Base-by-base conservation (phyloP, 2,329 filamentous ascomycete species). In the Fusarium pilosicola region DNA sequence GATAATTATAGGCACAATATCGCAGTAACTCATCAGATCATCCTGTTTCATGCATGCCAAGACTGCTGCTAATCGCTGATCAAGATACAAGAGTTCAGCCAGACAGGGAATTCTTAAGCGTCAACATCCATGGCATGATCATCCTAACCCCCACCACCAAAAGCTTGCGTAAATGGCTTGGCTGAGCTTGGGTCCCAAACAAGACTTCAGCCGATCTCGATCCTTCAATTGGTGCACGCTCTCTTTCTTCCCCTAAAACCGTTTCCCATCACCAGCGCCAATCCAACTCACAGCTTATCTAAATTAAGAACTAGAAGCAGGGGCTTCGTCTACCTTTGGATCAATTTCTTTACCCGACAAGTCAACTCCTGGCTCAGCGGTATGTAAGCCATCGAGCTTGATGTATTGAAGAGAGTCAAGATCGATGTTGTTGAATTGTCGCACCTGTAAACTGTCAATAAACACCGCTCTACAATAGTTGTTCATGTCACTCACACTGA, bases 371-470 rank as follows among this genome's bases (percentile, higher is more conserved):
- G 85, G 85, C 20, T 68, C 36, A 13, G 85, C 64, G 8, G 55
- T 72, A 14, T 81, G 76, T 38, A 76, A 44, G 4, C 85, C 85
- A 64, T 87, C 81, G 15, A 79, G 60, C 61, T 82, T 81, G 38
- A 74, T 68, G 58, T 83, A 83, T 6, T 76, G 76, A 32, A 87
- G 76, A 20, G 76, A 74, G 60, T 83, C 82, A 9, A 86, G 74
- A 36, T 86, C 80, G 42, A 87, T 71, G 44, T 79, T 79, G 70
- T 85, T 80, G 65, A 87, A 79, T 2, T 84, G 78, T 39, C 85
- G 83, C 14, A 79, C 81, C 84, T 86, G 34, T 24, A 46, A n/a
- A 4, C 2, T 54, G 22, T 77, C n/a, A 76, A 54, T 52, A 26
- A 32, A 39, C 11, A 32, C 7, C 12, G 5, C 5, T 46, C 20